Percentiles rank a stretch among this genome's conserved stretches.
phyloP scores from a whole-genome alignment of 805 yeast species.

The Candida gorgasii region DNA sequence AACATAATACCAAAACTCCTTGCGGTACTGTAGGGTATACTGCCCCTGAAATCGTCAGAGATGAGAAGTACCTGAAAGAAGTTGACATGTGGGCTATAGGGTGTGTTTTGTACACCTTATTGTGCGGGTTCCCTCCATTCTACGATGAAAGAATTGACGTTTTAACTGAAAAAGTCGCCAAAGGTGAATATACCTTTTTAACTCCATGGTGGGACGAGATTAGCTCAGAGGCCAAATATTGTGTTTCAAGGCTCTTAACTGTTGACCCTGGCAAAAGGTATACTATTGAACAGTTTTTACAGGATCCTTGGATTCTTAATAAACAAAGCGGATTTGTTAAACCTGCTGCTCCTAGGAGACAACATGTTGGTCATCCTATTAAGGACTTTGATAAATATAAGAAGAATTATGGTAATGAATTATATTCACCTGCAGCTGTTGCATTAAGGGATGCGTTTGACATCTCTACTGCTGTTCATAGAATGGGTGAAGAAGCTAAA shows the following conservation, averaged over 20 bases:
- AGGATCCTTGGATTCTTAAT: conserved; percentile 70
- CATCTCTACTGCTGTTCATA: conserved; percentile 80
- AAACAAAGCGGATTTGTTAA: conserved; percentile 14
- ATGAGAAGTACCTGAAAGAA: conserved; percentile 86
- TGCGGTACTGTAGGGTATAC: conserved; percentile 99
- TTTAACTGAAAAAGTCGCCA: conserved; percentile 76
- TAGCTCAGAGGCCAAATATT: conserved; percentile 62
- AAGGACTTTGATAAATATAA: conserved; percentile 25
- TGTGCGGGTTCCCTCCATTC: conserved; percentile 98
- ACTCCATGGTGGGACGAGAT: conserved; percentile 92
- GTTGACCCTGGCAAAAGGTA: conserved; percentile 71
- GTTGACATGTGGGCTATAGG: conserved; percentile 99
- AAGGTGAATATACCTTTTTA: conserved; percentile 72
- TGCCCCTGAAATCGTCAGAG: conserved; percentile 96
- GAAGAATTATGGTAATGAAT: conserved; percentile 23
- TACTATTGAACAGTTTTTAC: conserved; percentile 68
- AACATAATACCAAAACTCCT: conserved; percentile 89
- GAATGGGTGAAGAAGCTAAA: conserved; percentile 68
- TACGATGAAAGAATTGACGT: conserved; percentile 79
- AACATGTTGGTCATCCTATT: conserved; percentile 25
- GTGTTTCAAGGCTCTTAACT: conserved; percentile 65
- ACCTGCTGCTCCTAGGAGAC: conserved; percentile 6
- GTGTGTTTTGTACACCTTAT: conserved; percentile 86
- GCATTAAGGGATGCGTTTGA: conserved; percentile 87
- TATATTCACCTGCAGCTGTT: conserved; percentile 72